Evolutionary conservation across 2,329 filamentous ascomycete species (phyloP).

Genomic region (Alternaria sp.): DNA sequence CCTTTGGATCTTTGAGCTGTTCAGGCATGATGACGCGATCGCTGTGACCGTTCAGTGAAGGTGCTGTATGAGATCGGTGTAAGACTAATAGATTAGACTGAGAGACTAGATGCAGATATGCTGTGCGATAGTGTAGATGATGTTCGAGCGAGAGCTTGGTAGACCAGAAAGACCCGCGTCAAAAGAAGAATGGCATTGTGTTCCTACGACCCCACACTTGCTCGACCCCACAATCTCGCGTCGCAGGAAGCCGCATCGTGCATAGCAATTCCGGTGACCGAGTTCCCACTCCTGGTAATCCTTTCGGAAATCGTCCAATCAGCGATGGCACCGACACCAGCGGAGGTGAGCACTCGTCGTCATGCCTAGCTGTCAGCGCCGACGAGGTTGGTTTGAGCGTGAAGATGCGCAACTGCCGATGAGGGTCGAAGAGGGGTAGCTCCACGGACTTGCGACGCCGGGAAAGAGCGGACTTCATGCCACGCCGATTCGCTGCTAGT

Average conservation of each 20-base stretch:
- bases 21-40: constrained; percentile 28
- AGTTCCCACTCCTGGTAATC: neutral
- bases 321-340: constrained; percentile 9
- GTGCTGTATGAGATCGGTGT: neutral
- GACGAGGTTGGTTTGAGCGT: neutral
- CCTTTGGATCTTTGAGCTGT: constrained; percentile 42
- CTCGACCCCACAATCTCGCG: constrained; percentile 16
- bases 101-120: neutral
- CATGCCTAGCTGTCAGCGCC: neutral
- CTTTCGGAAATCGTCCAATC: constrained; percentile 22
- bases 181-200: constrained; percentile 10
- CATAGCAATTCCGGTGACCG: constrained; percentile 1
- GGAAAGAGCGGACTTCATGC: constrained; percentile 18
- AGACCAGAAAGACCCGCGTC: neutral
- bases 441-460: constrained; percentile 11
- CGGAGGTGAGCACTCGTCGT: neutral
- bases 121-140: neutral
- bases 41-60: neutral
- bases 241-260: neutral
- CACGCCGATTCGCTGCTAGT: constrained; percentile 16
- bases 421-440: constrained; percentile 28
- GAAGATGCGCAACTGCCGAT: constrained; percentile 34
- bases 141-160: neutral
- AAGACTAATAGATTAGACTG: neutral
- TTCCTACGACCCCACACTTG: constrained; percentile 10